Conservation (phyloP, 768 basidiomycete species). For the Glaciozyma antarctica region DNA sequence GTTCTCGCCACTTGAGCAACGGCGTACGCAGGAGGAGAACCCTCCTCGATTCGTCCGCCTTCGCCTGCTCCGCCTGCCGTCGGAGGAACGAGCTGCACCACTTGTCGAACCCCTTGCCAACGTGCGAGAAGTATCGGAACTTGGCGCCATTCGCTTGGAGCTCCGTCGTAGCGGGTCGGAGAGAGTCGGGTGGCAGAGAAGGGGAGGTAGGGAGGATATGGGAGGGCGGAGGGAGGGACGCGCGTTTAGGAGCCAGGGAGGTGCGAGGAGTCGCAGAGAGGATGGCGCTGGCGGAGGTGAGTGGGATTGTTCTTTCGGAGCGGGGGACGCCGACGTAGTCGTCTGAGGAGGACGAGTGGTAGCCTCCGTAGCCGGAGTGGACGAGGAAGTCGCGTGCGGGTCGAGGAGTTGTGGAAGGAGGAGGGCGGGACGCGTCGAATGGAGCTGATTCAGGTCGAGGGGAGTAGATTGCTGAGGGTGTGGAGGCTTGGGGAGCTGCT, state of each 20-base stretch:
- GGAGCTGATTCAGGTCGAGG: neutral
- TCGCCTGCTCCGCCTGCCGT: neutral
- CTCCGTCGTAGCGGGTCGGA: neutral
- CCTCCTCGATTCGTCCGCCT: neutral
- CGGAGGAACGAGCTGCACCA: neutral
- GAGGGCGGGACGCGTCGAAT: neutral
- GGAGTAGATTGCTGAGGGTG: neutral
- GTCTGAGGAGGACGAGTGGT: slow-evolving; percentile 11
- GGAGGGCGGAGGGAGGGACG: neutral
- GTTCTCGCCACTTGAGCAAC: slow-evolving; percentile 1
- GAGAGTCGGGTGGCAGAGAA: too few species aligned
- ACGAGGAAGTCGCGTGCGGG: slow-evolving; percentile 7
- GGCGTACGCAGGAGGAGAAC: slow-evolving; percentile 13
- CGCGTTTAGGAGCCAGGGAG: neutral
- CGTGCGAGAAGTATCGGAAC: slow-evolving; percentile 1
- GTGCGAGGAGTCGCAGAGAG: neutral
- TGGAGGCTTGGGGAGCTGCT: neutral
- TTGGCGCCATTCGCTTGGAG: slow-evolving; percentile 8
- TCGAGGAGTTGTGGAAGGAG: neutral
- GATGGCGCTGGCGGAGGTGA: neutral
- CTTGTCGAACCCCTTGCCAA: neutral
- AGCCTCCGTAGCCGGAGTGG: neutral
- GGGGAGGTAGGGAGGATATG: neutral
- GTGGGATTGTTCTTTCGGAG: neutral
- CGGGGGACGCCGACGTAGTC: slow-evolving; percentile 23